Evolutionary conservation across 371 early-diverging fungal genomes (phyloP).

Genomic region (Mortierella sp.): DNA sequence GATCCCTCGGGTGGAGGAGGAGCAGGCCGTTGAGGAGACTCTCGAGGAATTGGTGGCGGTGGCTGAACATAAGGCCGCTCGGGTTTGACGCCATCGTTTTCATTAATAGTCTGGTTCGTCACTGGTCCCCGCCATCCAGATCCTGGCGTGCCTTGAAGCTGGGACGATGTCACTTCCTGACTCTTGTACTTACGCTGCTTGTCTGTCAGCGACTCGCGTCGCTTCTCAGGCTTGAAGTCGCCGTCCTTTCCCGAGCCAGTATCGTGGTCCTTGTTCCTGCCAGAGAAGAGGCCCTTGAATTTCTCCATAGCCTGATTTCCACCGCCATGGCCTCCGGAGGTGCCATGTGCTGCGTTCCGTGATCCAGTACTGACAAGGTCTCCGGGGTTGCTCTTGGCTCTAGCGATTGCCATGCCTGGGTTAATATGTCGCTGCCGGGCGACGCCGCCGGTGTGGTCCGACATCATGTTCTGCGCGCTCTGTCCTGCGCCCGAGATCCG

Average conservation of each 20-base stretch:
- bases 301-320: conserved; percentile 36
- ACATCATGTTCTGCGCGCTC: neutral
- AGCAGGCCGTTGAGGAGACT: conserved; percentile 36
- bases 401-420: conserved; percentile 34
- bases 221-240: conserved; percentile 25
- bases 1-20: conserved; percentile 51
- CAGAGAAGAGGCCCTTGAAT: conserved; percentile 47
- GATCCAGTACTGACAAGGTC: conserved; percentile 21
- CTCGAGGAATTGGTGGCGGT: conserved; percentile 27
- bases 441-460: conserved; percentile 3
- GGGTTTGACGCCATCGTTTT: conserved; percentile 12
- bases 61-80: conserved; percentile 26
- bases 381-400: conserved; percentile 56
- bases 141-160: conserved; percentile 16
- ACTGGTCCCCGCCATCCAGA: conserved; percentile 24
- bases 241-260: conserved; percentile 6
- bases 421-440: conserved; percentile 17
- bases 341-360: conserved; percentile 17
- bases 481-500: conserved; percentile 24
- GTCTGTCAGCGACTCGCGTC: conserved; percentile 39
- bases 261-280: conserved; percentile 37
- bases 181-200: conserved; percentile 52
- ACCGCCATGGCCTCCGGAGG: neutral
- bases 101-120: conserved; percentile 15
- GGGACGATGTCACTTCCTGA: conserved; percentile 29